phyloP scores from a whole-genome alignment of 306 rosid species.

The Dryas drummondii region DNA sequence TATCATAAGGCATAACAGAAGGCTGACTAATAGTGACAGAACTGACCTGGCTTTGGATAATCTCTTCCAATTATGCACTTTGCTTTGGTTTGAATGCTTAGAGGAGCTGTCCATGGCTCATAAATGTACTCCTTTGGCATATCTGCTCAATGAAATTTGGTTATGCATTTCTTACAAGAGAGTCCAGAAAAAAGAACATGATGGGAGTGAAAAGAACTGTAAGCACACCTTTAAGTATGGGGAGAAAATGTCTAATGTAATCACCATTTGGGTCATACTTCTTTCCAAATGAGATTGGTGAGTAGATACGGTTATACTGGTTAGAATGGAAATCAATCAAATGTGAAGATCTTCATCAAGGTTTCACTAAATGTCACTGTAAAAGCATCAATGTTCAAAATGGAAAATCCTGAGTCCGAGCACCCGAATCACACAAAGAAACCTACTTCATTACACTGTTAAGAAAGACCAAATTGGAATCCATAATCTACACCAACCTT shows the following conservation, averaged over 20 bases:
- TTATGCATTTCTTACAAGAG: constrained; percentile 12
- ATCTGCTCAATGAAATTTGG: constrained; percentile 43
- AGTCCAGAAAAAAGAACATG: constrained; percentile 17
- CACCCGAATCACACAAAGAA: neutral
- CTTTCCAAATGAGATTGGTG: constrained; percentile 86
- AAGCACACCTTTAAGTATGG: constrained; percentile 60
- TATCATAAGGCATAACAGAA: neutral
- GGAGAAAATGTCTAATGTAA: constrained; percentile 82
- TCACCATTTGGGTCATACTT: constrained; percentile 91
- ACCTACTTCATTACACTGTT: neutral
- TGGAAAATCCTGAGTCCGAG: constrained; percentile 16
- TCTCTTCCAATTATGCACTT: constrained; percentile 89
- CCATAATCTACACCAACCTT: neutral
- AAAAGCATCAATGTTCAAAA: neutral
- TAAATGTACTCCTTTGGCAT: constrained; percentile 91
- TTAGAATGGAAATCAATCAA: constrained; percentile 22
- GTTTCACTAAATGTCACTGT: neutral
- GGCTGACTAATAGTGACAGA: constrained; percentile 9
- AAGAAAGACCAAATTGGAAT: neutral
- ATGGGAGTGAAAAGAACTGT: constrained; percentile 16
- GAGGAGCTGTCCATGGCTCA: constrained; percentile 98
- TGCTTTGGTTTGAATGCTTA: constrained; percentile 77
- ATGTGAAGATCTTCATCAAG: constrained; percentile 3
- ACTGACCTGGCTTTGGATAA: constrained; percentile 87
- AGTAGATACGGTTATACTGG: constrained; percentile 90